These are phyloP conservation scores for Canna indica DNA, from an alignment of 176 grass and related monocot species.

Conservation along the genomic window DNA sequence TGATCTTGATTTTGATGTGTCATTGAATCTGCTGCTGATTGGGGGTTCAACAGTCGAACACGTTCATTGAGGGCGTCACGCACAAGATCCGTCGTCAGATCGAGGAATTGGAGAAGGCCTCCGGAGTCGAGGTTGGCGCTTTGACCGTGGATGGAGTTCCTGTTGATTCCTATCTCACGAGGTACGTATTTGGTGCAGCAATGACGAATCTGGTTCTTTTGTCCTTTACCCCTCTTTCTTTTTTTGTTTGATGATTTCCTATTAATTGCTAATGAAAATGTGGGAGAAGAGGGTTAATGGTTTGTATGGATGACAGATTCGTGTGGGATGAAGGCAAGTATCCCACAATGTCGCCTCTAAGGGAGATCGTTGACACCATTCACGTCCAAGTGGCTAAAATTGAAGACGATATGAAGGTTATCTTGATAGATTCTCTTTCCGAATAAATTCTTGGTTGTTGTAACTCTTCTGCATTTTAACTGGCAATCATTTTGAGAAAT, in stretches of 20 bases:
- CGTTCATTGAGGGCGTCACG: constrained; percentile 77
- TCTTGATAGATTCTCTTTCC: not conserved
- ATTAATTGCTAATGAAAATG: not conserved
- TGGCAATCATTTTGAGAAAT: not conserved
- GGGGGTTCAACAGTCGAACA: constrained; percentile 50
- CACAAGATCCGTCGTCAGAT: constrained; percentile 98
- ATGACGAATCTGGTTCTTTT: not conserved
- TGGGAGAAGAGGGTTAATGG: not conserved
- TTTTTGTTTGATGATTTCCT: not conserved
- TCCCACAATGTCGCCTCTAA: constrained; percentile 73
- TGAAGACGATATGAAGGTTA: constrained; percentile 97
- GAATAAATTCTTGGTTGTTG: not conserved
- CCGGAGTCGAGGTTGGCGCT: constrained; percentile 34
- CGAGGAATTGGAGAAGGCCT: constrained; percentile 73
- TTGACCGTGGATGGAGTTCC: constrained; percentile 93
- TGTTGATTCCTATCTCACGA: constrained; percentile 84
- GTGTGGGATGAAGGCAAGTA: constrained; percentile 95
- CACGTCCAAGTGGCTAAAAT: constrained; percentile 86
- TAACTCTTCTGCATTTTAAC: not conserved
- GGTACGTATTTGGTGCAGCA: constrained; percentile 21
- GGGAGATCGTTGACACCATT: constrained; percentile 65
- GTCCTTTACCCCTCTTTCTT: not conserved
- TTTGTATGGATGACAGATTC: constrained; percentile 37
- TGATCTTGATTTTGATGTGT: not conserved
- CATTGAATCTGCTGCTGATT: not conserved